Evolutionary conservation across 164 flowering plant genomes (phyloP).

Genomic region (Piper betle): DNA sequence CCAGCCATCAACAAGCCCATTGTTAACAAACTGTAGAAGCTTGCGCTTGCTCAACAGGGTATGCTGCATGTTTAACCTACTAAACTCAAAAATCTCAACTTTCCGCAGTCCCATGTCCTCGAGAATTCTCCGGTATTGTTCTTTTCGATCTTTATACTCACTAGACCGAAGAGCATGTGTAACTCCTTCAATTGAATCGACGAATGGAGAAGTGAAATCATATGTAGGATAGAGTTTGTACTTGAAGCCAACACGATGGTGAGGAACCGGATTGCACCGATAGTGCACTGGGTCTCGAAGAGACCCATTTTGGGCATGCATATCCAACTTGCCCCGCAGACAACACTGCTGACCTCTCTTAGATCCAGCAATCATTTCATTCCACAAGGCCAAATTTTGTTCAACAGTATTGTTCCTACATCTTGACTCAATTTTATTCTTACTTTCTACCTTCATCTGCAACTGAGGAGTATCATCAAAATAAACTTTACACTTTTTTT

Average conservation of each 20-base stretch:
- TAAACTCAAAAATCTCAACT: conserved; percentile 82
- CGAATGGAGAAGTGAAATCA: conserved; percentile 98
- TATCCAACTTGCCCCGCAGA: conserved; percentile 77
- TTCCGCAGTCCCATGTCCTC: conserved; percentile 66
- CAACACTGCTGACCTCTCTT: conserved; percentile 81
- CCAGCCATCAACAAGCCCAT: conserved; percentile 96
- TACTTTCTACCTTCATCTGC: conserved; percentile 75
- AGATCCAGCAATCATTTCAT: conserved; percentile 79
- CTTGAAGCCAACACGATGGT: conserved; percentile 80
- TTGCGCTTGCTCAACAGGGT: conserved; percentile 97
- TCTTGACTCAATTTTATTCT: conserved; percentile 85
- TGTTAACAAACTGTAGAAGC: conserved; percentile 90
- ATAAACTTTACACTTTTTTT: conserved; percentile 66
- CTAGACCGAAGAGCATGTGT: conserved; percentile 92
- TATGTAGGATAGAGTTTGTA: conserved; percentile 89
- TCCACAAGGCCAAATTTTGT: conserved; percentile 71
- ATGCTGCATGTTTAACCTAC: conserved; percentile 83
- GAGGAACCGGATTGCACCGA: conserved; percentile 79
- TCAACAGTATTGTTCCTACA: conserved; percentile 50
- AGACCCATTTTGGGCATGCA: conserved; percentile 90
- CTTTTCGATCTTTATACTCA: conserved; percentile 95
- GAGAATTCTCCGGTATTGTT: conserved; percentile 74
- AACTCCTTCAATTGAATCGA: conserved; percentile 76
- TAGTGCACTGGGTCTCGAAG: conserved; percentile 94
- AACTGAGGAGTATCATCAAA: conserved; percentile 93